Evolutionary conservation across 2,329 filamentous ascomycete genomes (phyloP), one percentile per base, ranked within the genome.

Genomic region (Cladobotryum protrusum): DNA sequence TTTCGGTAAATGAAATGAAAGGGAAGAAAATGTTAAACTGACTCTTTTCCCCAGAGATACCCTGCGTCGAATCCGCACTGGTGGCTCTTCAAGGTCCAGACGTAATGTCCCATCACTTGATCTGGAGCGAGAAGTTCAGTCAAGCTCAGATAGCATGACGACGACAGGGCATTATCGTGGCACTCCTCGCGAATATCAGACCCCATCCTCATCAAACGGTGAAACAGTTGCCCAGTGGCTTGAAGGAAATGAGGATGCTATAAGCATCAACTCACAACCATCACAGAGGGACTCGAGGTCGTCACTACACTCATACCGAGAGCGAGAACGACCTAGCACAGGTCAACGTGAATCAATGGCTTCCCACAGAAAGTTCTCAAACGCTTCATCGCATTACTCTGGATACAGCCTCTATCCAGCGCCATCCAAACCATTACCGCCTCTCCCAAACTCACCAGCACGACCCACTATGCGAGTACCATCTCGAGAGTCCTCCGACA

Each of bases 381-480:
- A 47, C 34, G 45, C 52, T 17, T 53, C 51, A 43, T 53, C 51
- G 32, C 49, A 41, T 41, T 51, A 53, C 36, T 43, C 52, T 11
- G 52, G 29, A 17, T 54, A 52, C 39, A 57, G 51, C 40, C 49
- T 54, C 5, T 54, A 54, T 39, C 56, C 56, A 17, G 53, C 56
- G 18, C 56, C 55, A 3, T 54, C 52, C 11, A 58, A 58, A 43
- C 56, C 56, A 4, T 39, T 58, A 2, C 56, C 56, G 9, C 47
- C 56, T 12, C 39, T 58, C 9, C 56, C 56, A 15, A 50, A 44
- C 15, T 50, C 50, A 9, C 37, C 37, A 17, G 35, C 33, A 5
- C 53, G 41, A 24, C 15, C 50, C 9, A 43, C 44, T 18, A 18
- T 36, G 11, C 45, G 50, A 32, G 33, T 52, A 19, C 43, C 54